A percentile compares a stretch with the other conserved stretches of the same genome.
Conservation (phyloP, 495 filamentous ascomycete species). For the Talaromyces adpressus region DNA sequence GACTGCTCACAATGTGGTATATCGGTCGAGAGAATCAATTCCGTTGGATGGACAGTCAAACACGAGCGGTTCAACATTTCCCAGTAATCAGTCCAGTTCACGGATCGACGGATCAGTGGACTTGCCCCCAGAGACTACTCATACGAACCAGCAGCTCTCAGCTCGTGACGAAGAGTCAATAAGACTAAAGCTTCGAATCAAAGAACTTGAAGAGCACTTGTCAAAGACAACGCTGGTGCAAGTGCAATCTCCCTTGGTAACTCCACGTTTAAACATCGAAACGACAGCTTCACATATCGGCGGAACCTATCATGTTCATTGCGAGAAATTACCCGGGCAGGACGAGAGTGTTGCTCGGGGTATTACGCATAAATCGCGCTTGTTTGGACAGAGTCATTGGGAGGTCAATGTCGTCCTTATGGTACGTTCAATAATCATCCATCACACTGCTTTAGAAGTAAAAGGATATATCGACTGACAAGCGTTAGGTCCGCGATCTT, state of each 20-base stretch:
- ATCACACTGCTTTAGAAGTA: not conserved
- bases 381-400: slow-evolving; percentile 53
- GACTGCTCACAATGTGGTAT: not conserved
- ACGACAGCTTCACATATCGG: slow-evolving; percentile 18
- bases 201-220: slow-evolving; percentile 40
- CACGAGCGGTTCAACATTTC: not conserved
- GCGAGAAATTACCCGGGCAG: slow-evolving; percentile 18
- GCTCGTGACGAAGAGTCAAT: slow-evolving; percentile 29
- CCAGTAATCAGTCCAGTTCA: slow-evolving; percentile 12
- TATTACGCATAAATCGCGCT: slow-evolving; percentile 45
- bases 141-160: slow-evolving; percentile 14
- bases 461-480: slow-evolving; percentile 7
- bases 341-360: slow-evolving; percentile 22
- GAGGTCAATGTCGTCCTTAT: slow-evolving; percentile 27
- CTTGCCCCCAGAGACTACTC: slow-evolving; percentile 21
- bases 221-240: slow-evolving; percentile 13
- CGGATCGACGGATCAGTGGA: slow-evolving; percentile 14
- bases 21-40: not conserved
- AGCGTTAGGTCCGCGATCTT: slow-evolving; percentile 31
- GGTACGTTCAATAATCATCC: slow-evolving; percentile 20
- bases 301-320: slow-evolving; percentile 21
- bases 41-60: not conserved
- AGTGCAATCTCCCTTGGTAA: slow-evolving; percentile 9
- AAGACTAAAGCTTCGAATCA: slow-evolving; percentile 22
- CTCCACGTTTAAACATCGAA: slow-evolving; percentile 19